Base-by-base conservation (phyloP, 2,329 filamentous ascomycete genomes). In the Fusarium sp. region DNA sequence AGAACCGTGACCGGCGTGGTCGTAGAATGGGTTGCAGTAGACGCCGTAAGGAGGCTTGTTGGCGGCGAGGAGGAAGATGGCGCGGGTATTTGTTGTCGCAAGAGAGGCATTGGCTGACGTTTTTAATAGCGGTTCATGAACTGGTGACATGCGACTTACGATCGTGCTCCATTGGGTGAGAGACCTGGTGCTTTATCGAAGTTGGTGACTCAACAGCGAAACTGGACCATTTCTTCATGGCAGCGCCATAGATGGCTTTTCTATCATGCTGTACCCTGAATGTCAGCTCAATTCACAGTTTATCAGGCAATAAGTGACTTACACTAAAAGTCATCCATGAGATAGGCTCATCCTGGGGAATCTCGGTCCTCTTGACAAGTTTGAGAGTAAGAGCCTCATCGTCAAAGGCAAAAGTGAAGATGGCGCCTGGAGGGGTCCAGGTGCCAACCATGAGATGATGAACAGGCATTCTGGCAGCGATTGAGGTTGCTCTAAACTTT, bases 281-380 rank as follows among this genome's bases (percentile, higher is more conserved):
- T 22, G 20, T 65, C 13, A 58, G 57, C 24, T 22, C 10, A 42
- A 4, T 29, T 24, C 24, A 45, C 49, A n/a, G 29, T 11, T 22
- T 25, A 34, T 22, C 14, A 48, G 6, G 13, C 2, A 44, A 20
- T 12, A 9, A 12, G 18, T 22, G n/a, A 76, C 91, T 82, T 83
- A 94, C 92, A 79, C 93, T 91, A 76, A 97, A 95, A 18, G 93
- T 91, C 92, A 97, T 95, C 94, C 94, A 97, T 64, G 93, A 97
- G 72, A 97, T 96, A 10, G 94, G 92, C 81, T 97, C 93, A 70
- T 95, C 92, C 55, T 92, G 81, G 7, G 93, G 91, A 60, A 97
- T 96, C 62, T 90, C 88, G 2, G 93, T 96, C 74, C 91, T 90
- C 83, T 95, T 94, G 77, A 97, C 83, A 76, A 96, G 81, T 72